Percentiles rank a stretch among this genome's conserved stretches.
Conservation (phyloP, 2,329 filamentous ascomycete species). For the Pestalotiopsis fici region DNA sequence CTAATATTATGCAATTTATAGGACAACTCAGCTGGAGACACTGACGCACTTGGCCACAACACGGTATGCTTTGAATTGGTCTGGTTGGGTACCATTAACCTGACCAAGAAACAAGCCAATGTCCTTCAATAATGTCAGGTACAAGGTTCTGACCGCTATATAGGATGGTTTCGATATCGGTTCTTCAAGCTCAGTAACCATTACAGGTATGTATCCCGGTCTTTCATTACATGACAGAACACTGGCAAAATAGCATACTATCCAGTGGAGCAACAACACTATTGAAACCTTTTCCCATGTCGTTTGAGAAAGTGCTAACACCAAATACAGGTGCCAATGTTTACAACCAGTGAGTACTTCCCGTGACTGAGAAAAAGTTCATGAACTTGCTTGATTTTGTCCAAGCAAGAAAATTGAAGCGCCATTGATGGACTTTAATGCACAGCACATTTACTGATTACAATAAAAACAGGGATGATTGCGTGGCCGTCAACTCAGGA, state of each 20-base stretch:
- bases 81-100: too few relatives aligned
- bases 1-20: background rate
- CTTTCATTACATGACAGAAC: too few relatives aligned
- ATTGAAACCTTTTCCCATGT: too few relatives aligned
- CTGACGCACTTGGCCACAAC: slow-evolving; percentile 44
- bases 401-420: background rate
- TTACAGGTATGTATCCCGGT: slow-evolving; percentile 27
- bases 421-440: background rate
- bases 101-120: too few relatives aligned
- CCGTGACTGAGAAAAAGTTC: background rate
- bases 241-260: too few relatives aligned
- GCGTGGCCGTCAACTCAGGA: slow-evolving; percentile 58
- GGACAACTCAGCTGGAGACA: slow-evolving; percentile 39
- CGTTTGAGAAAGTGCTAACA: too few relatives aligned
- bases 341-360: slow-evolving; percentile 49
- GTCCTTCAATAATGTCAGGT: background rate
- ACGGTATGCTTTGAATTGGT: slow-evolving; percentile 30
- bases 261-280: too few relatives aligned
- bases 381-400: background rate
- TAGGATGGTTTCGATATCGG: slow-evolving; percentile 59
- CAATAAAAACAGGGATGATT: slow-evolving; percentile 38
- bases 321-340: slow-evolving; percentile 42
- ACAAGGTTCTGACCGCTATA: background rate
- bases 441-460: background rate
- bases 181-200: slow-evolving; percentile 47